Conservation (phyloP, 768 basidiomycete genomes). For the Amanita jacksonii region DNA sequence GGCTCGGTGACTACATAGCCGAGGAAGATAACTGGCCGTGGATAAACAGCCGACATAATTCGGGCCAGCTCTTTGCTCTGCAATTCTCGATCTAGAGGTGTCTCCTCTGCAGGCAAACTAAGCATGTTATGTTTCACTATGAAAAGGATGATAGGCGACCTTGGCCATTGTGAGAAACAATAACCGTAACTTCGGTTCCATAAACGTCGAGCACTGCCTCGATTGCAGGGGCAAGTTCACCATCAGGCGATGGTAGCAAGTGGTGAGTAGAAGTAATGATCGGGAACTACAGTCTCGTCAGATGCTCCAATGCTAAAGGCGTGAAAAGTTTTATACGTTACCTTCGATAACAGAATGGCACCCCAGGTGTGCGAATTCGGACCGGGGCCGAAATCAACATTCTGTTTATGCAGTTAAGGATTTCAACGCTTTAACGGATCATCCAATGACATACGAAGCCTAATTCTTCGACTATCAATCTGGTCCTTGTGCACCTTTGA, state of each 20-base stretch:
- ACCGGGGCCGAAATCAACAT: constrained; percentile 84
- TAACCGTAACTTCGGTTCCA: constrained; percentile 67
- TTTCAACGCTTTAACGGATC: too few species aligned
- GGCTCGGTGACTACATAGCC: constrained; percentile 76
- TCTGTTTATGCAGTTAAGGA: constrained; percentile 29
- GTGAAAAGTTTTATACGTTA: constrained; percentile 11
- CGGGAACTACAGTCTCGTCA: constrained; percentile 48
- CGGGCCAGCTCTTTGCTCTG: constrained; percentile 75
- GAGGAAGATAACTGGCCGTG: constrained; percentile 68
- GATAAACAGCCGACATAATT: constrained; percentile 63
- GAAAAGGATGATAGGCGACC: constrained; percentile 30
- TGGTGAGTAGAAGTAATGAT: constrained; percentile 83
- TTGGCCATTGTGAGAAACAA: constrained; percentile 92
- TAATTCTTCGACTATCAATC: constrained; percentile 65
- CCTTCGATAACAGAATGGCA: constrained; percentile 73
- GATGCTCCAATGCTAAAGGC: background rate
- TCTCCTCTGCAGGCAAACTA: constrained; percentile 54
- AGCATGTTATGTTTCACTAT: background rate
- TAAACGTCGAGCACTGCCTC: constrained; percentile 76
- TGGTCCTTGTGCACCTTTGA: constrained; percentile 40
- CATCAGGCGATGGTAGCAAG: constrained; percentile 75
- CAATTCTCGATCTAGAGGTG: constrained; percentile 78
- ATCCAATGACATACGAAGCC: constrained; percentile 63
- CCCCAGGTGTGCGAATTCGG: constrained; percentile 91
- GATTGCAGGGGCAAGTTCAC: constrained; percentile 85